Evolutionary conservation across 768 basidiomycete species (phyloP).

Genomic region (Candolleomyces efflorescens): DNA sequence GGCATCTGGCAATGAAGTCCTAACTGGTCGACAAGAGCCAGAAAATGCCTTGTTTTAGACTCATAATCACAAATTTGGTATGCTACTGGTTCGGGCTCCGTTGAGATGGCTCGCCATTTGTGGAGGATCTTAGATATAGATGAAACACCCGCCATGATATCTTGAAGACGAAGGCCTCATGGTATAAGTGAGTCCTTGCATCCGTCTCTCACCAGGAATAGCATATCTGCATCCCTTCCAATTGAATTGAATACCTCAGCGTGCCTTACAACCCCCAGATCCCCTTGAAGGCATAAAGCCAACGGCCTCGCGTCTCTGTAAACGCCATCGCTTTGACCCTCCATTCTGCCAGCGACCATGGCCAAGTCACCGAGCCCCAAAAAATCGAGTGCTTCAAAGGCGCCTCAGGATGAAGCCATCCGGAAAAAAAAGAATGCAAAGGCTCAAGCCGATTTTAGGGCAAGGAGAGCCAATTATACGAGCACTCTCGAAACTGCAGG

Average conservation of each 20-base stretch:
- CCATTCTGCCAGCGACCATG: conserved; percentile 30
- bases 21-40: too few relatives aligned
- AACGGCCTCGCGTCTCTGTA: conserved; percentile 70
- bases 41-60: too few relatives aligned
- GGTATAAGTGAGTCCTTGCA: conserved; percentile 53
- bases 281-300: too few relatives aligned
- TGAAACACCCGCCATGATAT: conserved; percentile 47
- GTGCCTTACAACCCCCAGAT: background rate
- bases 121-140: conserved; percentile 43
- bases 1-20: too few relatives aligned
- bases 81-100: conserved; percentile 30
- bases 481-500: conserved; percentile 83
- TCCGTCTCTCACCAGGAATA: background rate
- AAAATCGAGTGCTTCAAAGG: conserved; percentile 29
- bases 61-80: conserved; percentile 52
- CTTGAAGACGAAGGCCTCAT: conserved; percentile 73
- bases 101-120: conserved; percentile 22
- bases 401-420: conserved; percentile 29
- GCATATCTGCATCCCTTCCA: background rate
- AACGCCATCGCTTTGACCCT: conserved; percentile 39
- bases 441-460: conserved; percentile 82
- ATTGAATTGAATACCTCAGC: background rate
- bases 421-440: conserved; percentile 88
- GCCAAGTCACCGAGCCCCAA: too few relatives aligned
- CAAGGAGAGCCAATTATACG: conserved; percentile 81